phyloP scores from a whole-genome alignment of 495 filamentous ascomycete species.

The Penicilliopsis zonata region DNA sequence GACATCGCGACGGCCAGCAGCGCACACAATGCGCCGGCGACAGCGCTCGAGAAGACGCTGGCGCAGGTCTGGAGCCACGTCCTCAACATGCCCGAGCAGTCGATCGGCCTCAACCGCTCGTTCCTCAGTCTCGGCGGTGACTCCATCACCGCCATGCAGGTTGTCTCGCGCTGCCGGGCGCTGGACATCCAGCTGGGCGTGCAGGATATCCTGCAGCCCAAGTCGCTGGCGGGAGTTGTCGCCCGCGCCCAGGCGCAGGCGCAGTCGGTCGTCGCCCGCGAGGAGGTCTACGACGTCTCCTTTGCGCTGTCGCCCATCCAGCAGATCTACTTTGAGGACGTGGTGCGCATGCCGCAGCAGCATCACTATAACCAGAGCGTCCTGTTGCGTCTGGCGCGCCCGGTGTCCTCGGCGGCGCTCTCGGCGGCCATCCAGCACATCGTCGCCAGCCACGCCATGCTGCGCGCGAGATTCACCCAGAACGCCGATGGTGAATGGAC shows the following conservation, averaged over 20 bases:
- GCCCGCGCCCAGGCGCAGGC: not conserved
- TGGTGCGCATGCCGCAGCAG: constrained; percentile 19
- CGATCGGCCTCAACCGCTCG: not conserved
- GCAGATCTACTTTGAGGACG: constrained; percentile 7
- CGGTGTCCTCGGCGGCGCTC: constrained; percentile 22
- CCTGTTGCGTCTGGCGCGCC: constrained; percentile 35
- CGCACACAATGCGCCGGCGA: not conserved
- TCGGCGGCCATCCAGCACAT: constrained; percentile 34
- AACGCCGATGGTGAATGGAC: constrained; percentile 9
- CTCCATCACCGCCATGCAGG: constrained; percentile 43
- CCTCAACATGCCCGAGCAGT: not conserved
- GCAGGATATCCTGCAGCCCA: constrained; percentile 18
- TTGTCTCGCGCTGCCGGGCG: constrained; percentile 15
- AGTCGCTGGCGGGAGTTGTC: constrained; percentile 3
- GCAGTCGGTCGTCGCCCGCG: not conserved
- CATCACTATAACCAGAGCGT: constrained; percentile 54
- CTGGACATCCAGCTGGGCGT: constrained; percentile 7
- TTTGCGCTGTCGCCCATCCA: constrained; percentile 16
- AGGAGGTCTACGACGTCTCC: constrained; percentile 5
- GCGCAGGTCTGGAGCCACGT: not conserved
- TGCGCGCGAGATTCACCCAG: constrained; percentile 42
- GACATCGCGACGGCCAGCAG: not conserved
- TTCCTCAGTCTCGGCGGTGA: constrained; percentile 27
- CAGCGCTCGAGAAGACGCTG: not conserved
- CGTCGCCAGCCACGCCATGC: constrained; percentile 46